phyloP scores from a whole-genome alignment of 805 yeast species.

The Yamadazyma nakazawae region DNA sequence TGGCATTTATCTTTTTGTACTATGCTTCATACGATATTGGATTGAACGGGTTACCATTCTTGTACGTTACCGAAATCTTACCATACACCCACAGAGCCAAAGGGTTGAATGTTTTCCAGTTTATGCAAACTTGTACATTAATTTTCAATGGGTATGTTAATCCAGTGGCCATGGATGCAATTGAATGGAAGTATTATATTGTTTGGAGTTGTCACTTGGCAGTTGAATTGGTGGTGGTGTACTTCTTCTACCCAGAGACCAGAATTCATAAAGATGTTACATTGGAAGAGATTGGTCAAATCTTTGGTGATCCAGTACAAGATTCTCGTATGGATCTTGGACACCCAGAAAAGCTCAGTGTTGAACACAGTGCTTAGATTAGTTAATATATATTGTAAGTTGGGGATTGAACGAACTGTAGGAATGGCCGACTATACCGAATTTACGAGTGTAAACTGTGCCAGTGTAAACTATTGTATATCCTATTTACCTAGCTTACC shows the following conservation, averaged over 20 bases:
- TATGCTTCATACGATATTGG: slow-evolving; percentile 21
- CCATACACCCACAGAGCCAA: slow-evolving; percentile 40
- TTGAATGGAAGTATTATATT: slow-evolving; percentile 44
- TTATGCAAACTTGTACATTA: slow-evolving; percentile 17
- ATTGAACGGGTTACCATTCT: slow-evolving; percentile 47
- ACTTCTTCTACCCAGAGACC: slow-evolving; percentile 41
- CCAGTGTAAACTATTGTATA: too few species aligned
- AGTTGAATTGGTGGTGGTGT: slow-evolving; percentile 27
- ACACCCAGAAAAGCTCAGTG: background rate
- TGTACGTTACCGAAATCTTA: slow-evolving; percentile 44
- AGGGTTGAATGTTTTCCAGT: slow-evolving; percentile 32
- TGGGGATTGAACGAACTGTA: too few species aligned
- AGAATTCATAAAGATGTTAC: slow-evolving; percentile 29
- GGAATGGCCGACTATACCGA: too few species aligned
- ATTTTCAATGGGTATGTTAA: slow-evolving; percentile 30
- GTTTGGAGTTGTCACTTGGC: slow-evolving; percentile 33
- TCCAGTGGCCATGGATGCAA: slow-evolving; percentile 39
- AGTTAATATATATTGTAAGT: too few species aligned
- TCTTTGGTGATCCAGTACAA: slow-evolving; percentile 34
- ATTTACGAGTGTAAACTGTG: too few species aligned
- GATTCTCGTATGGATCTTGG: background rate
- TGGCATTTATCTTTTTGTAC: slow-evolving; percentile 25
- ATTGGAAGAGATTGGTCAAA: slow-evolving; percentile 42
- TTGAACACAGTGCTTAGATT: slow-evolving; percentile 8
- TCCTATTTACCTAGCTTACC: too few species aligned